Evolutionary conservation across 768 basidiomycete genomes (phyloP), one percentile per base, ranked within the genome.

Genomic region (Russula sp.): DNA sequence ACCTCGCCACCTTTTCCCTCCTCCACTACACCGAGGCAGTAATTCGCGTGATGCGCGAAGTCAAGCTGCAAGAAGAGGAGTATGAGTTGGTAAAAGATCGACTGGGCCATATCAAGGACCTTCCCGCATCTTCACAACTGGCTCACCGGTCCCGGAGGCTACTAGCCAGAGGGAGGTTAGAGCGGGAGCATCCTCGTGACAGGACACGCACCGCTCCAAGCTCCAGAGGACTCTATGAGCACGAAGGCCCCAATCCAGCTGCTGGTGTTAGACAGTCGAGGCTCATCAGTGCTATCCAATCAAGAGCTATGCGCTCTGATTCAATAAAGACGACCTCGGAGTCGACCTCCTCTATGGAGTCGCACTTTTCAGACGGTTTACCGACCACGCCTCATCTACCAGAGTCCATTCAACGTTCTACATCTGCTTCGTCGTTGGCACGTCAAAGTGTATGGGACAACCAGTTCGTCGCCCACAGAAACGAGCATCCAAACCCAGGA

Each of bases 1-100:
- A 90, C 70, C 71, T 91, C 40, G 76, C 86, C 1, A 85, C 87
- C 0, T 77, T 88, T 55, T 85, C 82, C 16, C 79, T 84, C 63
- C 75, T 86, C 27, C 82, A 86, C 63, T 82, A 86, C 3, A 87
- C 85, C 18, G 84, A 89, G 62, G 75, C 86, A 66, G 81, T 87
- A 48, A 85, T 95, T 63, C 82, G 84, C 32, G 86, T 88, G 2
- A 82, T 97, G 75, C 85, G 86, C 45, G 92, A 93, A 69, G 91
- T 95, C 66, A 94, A 94, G 70, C 74, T 81, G 11, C 82, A 91
- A 20, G 93, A 95, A 72, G 91, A 94, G 56, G 91, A 93, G 64
- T 91, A 94, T 70, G 84, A 86, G n/a, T 73, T 83, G 42, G 77
- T 91, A 39, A 89, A 88, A 71, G 73, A 78, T 20, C 78, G 91